Conservation (phyloP, 176 grass and related monocot genomes). For the Olyra latifolia region DNA sequence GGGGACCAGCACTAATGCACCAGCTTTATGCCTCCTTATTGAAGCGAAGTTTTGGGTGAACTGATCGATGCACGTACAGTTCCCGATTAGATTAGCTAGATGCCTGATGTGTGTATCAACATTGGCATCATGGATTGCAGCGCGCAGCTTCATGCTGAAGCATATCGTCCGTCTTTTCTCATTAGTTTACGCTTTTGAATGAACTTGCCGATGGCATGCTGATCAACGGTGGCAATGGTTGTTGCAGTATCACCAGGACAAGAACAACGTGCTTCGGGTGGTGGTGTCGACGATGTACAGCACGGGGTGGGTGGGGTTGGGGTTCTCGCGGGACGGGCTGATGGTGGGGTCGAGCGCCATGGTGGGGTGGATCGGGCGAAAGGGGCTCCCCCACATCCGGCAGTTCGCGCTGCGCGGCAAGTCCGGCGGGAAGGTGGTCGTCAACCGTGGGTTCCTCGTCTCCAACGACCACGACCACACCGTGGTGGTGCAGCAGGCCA, state of each 20-base stretch:
- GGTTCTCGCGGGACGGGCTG: conserved; percentile 76
- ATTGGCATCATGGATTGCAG: too few species aligned
- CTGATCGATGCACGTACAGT: too few species aligned
- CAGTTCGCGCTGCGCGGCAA: conserved; percentile 67
- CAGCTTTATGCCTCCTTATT: too few species aligned
- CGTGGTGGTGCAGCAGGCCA: conserved; percentile 76
- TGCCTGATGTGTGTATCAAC: too few species aligned
- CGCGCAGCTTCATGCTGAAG: too few species aligned
- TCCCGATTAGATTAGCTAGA: too few species aligned
- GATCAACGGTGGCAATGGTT: too few species aligned
- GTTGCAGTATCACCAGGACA: conserved; percentile 75
- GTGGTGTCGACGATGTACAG: conserved; percentile 74
- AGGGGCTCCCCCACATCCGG: conserved; percentile 57
- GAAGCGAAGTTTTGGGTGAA: too few species aligned
- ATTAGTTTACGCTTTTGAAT: too few species aligned
- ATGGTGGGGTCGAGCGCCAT: conserved; percentile 94
- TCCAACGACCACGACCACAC: conserved; percentile 56
- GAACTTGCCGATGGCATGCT: too few species aligned
- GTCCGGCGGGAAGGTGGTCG: conserved; percentile 55
- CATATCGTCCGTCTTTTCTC: too few species aligned
- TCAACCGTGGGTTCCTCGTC: conserved; percentile 62
- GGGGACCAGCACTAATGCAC: not conserved
- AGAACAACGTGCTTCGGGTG: conserved; percentile 75
- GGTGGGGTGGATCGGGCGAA: conserved; percentile 85
- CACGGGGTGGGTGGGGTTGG: conserved; percentile 96